Evolutionary conservation across 352 stramenopile species (phyloP).

Genomic region (Aphanomyces stellatus): DNA sequence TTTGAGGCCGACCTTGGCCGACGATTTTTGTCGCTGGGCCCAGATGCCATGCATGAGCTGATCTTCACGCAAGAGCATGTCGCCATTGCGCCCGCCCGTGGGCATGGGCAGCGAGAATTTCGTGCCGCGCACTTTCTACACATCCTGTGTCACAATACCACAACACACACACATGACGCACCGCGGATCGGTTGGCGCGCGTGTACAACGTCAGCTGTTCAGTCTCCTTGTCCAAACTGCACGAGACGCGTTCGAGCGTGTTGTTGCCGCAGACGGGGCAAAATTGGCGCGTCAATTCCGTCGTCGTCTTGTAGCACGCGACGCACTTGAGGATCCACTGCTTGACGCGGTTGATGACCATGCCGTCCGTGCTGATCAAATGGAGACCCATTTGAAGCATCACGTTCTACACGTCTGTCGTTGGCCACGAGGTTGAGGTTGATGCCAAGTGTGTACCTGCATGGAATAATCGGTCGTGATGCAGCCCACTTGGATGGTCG

Average conservation of each 20-base stretch:
- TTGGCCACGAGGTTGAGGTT: not conserved
- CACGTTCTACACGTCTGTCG: slow-evolving; percentile 39
- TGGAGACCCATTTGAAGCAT: slow-evolving; percentile 84
- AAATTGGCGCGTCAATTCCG: slow-evolving; percentile 91
- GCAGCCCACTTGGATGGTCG: slow-evolving; percentile 51
- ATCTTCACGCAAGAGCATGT: slow-evolving; percentile 96
- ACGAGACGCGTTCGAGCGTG: slow-evolving; percentile 92
- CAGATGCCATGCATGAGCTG: slow-evolving; percentile 95
- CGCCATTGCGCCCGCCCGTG: slow-evolving; percentile 87
- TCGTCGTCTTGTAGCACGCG: slow-evolving; percentile 94
- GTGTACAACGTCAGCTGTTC: slow-evolving; percentile 85
- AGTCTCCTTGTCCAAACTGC: slow-evolving; percentile 88
- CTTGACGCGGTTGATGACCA: slow-evolving; percentile 83
- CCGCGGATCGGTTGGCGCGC: slow-evolving; percentile 57
- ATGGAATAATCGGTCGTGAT: slow-evolving; percentile 87
- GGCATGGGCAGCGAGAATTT: slow-evolving; percentile 97
- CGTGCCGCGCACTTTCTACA: slow-evolving; percentile 88
- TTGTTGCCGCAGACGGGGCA: slow-evolving; percentile 95
- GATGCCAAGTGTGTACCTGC: slow-evolving; percentile 28
- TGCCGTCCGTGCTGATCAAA: slow-evolving; percentile 69
- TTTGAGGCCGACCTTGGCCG: slow-evolving; percentile 44
- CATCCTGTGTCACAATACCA: not conserved
- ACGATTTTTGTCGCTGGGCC: slow-evolving; percentile 90
- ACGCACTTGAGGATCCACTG: slow-evolving; percentile 97
- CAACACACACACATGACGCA: not conserved